phyloP scores from a whole-genome alignment of 2,329 filamentous ascomycete genomes.

The Epichloe aotearoae region DNA sequence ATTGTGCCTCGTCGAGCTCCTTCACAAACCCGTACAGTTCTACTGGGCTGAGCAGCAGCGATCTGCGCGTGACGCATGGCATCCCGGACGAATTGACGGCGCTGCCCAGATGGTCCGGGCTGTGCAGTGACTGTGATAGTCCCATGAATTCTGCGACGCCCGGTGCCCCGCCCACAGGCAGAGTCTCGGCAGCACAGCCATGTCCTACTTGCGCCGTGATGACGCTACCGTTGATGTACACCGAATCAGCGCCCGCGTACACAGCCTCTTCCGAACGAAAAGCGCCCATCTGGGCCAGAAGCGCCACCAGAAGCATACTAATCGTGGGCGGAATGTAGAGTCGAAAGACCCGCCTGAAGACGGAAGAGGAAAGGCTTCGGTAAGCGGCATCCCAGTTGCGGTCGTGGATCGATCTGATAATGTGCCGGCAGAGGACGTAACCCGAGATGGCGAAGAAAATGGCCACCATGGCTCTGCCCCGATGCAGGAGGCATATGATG shows the following conservation, averaged over 20 bases:
- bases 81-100: not conserved
- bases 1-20: not conserved
- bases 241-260: conserved; percentile 24
- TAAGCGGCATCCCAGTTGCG: conserved; percentile 22
- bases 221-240: conserved; percentile 20
- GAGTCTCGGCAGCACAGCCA: not conserved
- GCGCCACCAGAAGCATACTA: conserved; percentile 26
- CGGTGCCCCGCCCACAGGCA: not conserved
- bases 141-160: not conserved
- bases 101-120: not conserved
- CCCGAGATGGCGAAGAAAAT: conserved; percentile 31
- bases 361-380: conserved; percentile 22
- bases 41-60: not conserved
- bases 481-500: conserved; percentile 26
- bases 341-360: conserved; percentile 25
- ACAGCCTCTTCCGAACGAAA: conserved; percentile 23
- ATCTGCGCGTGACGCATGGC: not conserved
- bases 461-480: conserved; percentile 27
- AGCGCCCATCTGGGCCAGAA: conserved; percentile 24
- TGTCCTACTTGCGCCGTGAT: not conserved
- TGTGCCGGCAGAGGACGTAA: conserved; percentile 27
- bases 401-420: conserved; percentile 23
- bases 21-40: not conserved
- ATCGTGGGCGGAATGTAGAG: conserved; percentile 27
- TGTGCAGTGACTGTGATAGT: not conserved